Conservation (phyloP, 2,329 filamentous ascomycete species). For the Achaetomium macrosporum region DNA sequence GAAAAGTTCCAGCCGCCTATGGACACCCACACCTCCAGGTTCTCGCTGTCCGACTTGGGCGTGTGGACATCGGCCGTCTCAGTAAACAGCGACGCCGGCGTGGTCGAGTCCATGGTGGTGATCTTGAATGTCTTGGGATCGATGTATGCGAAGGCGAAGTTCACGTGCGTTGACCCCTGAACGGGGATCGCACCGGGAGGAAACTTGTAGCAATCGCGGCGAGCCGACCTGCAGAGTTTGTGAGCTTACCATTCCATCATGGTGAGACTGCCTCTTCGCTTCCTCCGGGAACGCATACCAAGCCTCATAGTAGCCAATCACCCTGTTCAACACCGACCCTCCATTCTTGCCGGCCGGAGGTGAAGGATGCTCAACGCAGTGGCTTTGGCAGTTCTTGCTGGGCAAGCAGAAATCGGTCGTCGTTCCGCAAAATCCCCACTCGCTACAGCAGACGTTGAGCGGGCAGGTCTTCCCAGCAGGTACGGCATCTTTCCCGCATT, state of each 20-base stretch:
- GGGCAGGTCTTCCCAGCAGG: neutral
- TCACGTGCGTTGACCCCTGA: neutral
- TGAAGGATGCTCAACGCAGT: constrained; percentile 19
- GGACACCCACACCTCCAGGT: constrained; percentile 34
- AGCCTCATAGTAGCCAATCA: constrained; percentile 26
- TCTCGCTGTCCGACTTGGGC: constrained; percentile 19
- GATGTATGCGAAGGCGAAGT: neutral
- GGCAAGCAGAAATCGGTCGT: constrained; percentile 28
- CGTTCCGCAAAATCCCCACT: constrained; percentile 30
- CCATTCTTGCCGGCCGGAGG: neutral
- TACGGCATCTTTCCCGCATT: constrained; percentile 1
- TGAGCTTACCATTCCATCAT: too few species aligned
- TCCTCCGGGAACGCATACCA: constrained; percentile 17
- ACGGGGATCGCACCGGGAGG: too few species aligned
- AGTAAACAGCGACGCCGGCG: neutral
- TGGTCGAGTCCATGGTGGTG: neutral
- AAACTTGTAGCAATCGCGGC: too few species aligned
- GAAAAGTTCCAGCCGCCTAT: constrained; percentile 39
- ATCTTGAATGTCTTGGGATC: neutral
- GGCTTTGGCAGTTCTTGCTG: constrained; percentile 22
- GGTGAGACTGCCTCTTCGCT: neutral
- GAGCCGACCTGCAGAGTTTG: too few species aligned
- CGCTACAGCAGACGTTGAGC: constrained; percentile 9
- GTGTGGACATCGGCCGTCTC: neutral
- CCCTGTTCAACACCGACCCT: neutral